A percentile compares a stretch with the other conserved stretches of the same genome.
Conservation (phyloP, 805 yeast genomes). For the Saccharomycopsis olivae region DNA sequence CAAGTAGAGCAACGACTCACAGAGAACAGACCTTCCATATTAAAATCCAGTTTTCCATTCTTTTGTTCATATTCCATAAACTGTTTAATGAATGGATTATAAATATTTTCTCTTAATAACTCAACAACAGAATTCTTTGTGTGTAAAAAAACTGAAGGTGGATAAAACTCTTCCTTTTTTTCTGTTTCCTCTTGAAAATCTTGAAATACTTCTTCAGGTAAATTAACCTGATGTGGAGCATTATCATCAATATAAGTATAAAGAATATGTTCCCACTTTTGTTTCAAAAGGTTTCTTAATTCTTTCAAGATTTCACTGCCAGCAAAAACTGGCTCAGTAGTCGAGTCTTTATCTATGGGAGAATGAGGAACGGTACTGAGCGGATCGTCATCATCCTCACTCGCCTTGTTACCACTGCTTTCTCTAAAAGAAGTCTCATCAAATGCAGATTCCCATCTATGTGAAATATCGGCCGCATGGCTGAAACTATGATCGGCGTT, state of each 20-base stretch:
- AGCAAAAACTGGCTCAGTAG: too few relatives aligned
- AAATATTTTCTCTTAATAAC: conserved; percentile 25
- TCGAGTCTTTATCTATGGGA: too few relatives aligned
- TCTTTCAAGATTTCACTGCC: not conserved
- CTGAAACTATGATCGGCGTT: not conserved
- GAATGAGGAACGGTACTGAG: not conserved
- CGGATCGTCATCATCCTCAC: not conserved
- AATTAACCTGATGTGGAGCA: conserved; percentile 39
- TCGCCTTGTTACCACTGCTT: not conserved
- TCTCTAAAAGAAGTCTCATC: not conserved
- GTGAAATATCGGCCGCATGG: not conserved
- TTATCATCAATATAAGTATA: conserved; percentile 30
- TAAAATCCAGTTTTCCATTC: too few relatives aligned
- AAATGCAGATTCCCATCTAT: not conserved
- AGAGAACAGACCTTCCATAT: too few relatives aligned
- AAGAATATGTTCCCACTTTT: conserved; percentile 24
- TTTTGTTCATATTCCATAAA: too few relatives aligned
- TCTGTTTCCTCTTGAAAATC: conserved; percentile 18
- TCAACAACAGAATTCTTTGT: conserved; percentile 26
- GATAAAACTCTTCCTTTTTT: conserved; percentile 20
- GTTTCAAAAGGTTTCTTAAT: too few relatives aligned
- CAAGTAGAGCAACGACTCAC: too few relatives aligned
- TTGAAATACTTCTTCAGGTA: conserved; percentile 31
- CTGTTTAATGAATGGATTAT: conserved; percentile 22
- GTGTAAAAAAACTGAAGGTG: conserved; percentile 24